A percentile compares a stretch with the other conserved stretches of the same genome.
Evolutionary conservation across 169 alveolate genomes (phyloP).

Genomic region (Eimeria praecox): DNA sequence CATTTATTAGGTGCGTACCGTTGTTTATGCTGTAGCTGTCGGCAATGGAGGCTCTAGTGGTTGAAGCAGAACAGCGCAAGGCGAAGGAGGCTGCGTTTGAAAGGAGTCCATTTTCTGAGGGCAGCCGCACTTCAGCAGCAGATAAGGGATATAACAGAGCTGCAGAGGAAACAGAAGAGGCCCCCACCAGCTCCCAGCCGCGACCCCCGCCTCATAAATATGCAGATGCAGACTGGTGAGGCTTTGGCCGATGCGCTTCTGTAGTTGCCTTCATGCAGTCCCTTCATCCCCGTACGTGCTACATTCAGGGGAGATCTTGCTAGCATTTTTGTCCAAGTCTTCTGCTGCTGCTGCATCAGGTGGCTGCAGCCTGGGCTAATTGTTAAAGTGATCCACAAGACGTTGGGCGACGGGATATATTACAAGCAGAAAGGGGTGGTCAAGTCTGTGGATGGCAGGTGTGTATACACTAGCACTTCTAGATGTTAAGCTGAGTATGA

Average conservation of each 20-base stretch:
- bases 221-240: conserved; percentile 74
- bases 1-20: neutral
- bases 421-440: conserved; percentile 79
- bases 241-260: neutral
- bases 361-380: conserved; percentile 71
- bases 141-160: neutral
- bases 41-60: conserved; percentile 65
- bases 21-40: conserved; percentile 32
- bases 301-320: neutral
- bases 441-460: conserved; percentile 70
- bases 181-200: neutral
- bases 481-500: neutral
- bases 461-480: neutral
- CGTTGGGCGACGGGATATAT: conserved; percentile 77
- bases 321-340: neutral
- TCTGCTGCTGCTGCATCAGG: conserved; percentile 37
- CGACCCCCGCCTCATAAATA: conserved; percentile 56
- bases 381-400: conserved; percentile 74
- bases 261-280: neutral
- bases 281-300: neutral
- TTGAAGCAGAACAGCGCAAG: conserved; percentile 47
- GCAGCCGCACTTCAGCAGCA: neutral
- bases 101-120: neutral
- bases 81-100: conserved; percentile 25
- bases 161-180: neutral